Evolutionary conservation across 257 asterid genomes (phyloP).

Genomic region (Primulina tabacum): DNA sequence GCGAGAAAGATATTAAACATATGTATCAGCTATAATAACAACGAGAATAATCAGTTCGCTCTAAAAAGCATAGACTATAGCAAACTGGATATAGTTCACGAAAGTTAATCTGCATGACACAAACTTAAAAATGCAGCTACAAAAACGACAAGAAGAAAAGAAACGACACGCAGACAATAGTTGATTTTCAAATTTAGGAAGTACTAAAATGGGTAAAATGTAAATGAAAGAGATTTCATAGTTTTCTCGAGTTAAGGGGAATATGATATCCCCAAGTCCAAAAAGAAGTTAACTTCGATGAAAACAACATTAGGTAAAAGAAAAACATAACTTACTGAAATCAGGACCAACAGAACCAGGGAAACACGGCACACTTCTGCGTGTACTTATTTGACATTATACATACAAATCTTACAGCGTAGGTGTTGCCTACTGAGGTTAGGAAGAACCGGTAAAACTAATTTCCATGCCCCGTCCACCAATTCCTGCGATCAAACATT

Average conservation of each 20-base stretch:
- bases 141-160: neutral
- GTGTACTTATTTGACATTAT: slow-evolving; percentile 17
- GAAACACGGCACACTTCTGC: neutral
- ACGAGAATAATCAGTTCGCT: neutral
- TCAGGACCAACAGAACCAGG: neutral
- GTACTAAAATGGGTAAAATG: neutral
- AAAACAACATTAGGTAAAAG: neutral
- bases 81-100: neutral
- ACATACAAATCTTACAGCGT: slow-evolving; percentile 31
- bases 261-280: neutral
- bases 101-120: neutral
- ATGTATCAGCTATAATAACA: no score
- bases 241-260: neutral
- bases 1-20: neutral
- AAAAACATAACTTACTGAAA: neutral
- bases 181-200: neutral
- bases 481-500: slow-evolving; percentile 80
- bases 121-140: neutral
- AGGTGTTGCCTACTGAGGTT: slow-evolving; percentile 23
- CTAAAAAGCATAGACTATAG: neutral
- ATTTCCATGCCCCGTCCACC: slow-evolving; percentile 89
- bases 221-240: neutral
- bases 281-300: neutral
- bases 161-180: neutral
- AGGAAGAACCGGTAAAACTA: slow-evolving; percentile 56